Evolutionary conservation across 129 eudicot genomes (phyloP).

Genomic region (Flaveria robusta): DNA sequence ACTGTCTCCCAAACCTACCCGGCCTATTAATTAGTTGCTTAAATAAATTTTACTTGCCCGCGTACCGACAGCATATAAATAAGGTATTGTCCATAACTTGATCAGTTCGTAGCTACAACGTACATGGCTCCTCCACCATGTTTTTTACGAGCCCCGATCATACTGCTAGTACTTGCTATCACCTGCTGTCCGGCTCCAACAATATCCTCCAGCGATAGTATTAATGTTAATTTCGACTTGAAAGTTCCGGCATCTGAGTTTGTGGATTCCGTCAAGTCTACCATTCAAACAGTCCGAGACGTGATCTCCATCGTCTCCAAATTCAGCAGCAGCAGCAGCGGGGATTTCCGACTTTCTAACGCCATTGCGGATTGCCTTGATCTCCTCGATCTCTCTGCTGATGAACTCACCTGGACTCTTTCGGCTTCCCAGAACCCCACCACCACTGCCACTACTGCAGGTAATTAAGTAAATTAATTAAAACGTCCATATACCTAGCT

Average conservation of each 20-base stretch:
- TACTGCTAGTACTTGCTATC: background rate
- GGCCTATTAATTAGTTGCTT: background rate
- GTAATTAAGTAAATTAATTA: too few relatives aligned
- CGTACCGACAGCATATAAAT: background rate
- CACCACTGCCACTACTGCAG: too few relatives aligned
- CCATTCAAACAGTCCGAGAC: constrained; percentile 54
- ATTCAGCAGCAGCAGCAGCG: constrained; percentile 36
- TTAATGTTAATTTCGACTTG: constrained; percentile 27
- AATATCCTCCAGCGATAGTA: background rate
- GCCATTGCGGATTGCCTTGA: constrained; percentile 88
- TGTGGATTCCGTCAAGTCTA: constrained; percentile 45
- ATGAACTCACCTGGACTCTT: constrained; percentile 64
- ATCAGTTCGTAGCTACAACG: too few relatives aligned
- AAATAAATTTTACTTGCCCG: constrained; percentile 15
- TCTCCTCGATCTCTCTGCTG: constrained; percentile 72
- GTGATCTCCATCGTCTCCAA: constrained; percentile 53
- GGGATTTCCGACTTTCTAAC: constrained; percentile 59
- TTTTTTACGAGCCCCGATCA: background rate
- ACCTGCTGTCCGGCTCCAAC: background rate
- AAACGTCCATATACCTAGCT: too few relatives aligned
- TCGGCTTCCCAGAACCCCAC: constrained; percentile 53
- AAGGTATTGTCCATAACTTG: background rate
- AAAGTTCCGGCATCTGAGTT: constrained; percentile 70
- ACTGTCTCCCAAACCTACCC: constrained; percentile 26
- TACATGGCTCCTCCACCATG: constrained; percentile 19